phyloP scores from a whole-genome alignment of 2,329 filamentous ascomycete species.

The Simplicillium aogashimaense region DNA sequence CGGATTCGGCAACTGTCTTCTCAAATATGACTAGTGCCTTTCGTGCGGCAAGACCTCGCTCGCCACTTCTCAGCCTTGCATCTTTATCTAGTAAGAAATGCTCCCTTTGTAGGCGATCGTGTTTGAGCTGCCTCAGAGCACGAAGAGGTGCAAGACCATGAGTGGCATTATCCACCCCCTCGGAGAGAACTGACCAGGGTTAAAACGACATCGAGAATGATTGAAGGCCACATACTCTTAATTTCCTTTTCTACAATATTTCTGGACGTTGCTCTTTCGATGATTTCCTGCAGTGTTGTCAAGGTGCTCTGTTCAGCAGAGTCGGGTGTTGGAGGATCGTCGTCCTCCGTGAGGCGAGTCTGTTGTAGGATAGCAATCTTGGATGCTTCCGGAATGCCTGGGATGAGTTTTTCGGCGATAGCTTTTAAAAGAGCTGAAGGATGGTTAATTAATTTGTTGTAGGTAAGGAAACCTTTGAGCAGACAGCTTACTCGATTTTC shows the following conservation, averaged over 20 bases:
- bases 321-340: slow-evolving; percentile 8
- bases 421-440: slow-evolving; percentile 57
- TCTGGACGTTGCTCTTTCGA: slow-evolving; percentile 48
- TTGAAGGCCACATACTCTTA: slow-evolving; percentile 29
- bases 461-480: neutral
- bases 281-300: slow-evolving; percentile 56
- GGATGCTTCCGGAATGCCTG: slow-evolving; percentile 59
- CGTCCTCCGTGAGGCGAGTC: slow-evolving; percentile 28
- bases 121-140: slow-evolving; percentile 50
- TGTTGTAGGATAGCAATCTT: slow-evolving; percentile 62
- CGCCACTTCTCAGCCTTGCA: slow-evolving; percentile 63
- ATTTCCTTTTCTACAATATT: slow-evolving; percentile 52
- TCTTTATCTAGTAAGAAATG: slow-evolving; percentile 65
- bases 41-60: slow-evolving; percentile 64
- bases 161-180: slow-evolving; percentile 41
- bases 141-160: slow-evolving; percentile 49
- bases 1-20: slow-evolving; percentile 50
- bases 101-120: slow-evolving; percentile 51
- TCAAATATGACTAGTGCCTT: slow-evolving; percentile 64
- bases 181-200: slow-evolving; percentile 36
- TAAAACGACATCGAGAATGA: neutral
- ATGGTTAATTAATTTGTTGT: slow-evolving; percentile 1
- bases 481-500: slow-evolving; percentile 59
- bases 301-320: slow-evolving; percentile 2
- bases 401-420: slow-evolving; percentile 68